Percentiles rank a stretch among this genome's conserved stretches.
Evolutionary conservation across 371 early-diverging fungal genomes (phyloP).

Genomic region (Mortierella sp.): DNA sequence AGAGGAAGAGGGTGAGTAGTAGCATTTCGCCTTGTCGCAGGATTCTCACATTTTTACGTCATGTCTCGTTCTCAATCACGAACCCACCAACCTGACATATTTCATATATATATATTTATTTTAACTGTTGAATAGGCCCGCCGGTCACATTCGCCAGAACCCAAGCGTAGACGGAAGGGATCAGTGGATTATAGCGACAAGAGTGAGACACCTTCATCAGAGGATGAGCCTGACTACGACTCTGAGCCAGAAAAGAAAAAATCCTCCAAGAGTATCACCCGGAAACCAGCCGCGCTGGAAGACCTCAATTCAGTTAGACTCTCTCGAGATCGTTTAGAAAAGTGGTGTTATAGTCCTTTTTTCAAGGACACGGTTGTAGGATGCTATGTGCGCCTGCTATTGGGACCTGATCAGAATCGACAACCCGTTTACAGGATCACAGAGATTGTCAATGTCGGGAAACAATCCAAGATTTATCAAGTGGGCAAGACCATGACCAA

Average conservation of each 20-base stretch:
- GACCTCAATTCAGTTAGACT: constrained; percentile 73
- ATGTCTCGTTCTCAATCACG: background rate
- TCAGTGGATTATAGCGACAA: constrained; percentile 52
- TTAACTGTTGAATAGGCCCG: constrained; percentile 24
- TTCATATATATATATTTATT: background rate
- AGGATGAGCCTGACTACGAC: constrained; percentile 37
- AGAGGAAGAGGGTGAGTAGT: constrained; percentile 49
- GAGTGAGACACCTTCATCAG: constrained; percentile 43
- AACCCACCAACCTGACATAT: background rate
- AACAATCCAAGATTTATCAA: constrained; percentile 74
- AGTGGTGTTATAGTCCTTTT: constrained; percentile 81
- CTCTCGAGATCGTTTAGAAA: constrained; percentile 72
- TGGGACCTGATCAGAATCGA: constrained; percentile 68
- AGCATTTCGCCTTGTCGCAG: too few species aligned
- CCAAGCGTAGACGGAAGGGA: constrained; percentile 44
- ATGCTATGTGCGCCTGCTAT: constrained; percentile 74
- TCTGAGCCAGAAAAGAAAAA: constrained; percentile 53
- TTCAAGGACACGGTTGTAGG: constrained; percentile 76
- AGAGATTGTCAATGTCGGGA: constrained; percentile 70
- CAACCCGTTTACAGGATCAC: constrained; percentile 72
- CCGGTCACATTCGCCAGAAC: constrained; percentile 53
- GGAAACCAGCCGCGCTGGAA: constrained; percentile 67
- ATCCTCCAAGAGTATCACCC: constrained; percentile 51
- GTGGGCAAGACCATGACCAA: constrained; percentile 71
- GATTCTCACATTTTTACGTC: background rate